Conservation (phyloP, 495 filamentous ascomycete species). For the Neurospora tetraspora region DNA sequence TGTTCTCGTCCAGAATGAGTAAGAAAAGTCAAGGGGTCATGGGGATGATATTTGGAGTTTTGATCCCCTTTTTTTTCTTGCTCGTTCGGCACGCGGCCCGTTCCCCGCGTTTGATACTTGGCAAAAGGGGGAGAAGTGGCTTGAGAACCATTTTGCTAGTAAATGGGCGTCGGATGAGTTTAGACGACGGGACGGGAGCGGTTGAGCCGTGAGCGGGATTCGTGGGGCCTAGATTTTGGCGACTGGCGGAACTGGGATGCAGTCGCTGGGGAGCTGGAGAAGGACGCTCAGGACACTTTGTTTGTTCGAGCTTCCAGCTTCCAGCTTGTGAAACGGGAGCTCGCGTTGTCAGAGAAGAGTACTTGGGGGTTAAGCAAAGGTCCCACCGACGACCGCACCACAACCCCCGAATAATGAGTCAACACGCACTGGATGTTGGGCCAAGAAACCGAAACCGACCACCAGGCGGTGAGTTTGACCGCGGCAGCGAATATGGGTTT, state of each 20-base stretch:
- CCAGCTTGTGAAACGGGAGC: not conserved
- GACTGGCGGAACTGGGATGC: not conserved
- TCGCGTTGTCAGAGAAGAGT: not conserved
- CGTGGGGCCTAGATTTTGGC: not conserved
- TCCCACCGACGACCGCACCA: no score
- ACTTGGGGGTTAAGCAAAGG: no score
- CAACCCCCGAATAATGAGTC: not conserved
- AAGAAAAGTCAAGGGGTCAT: not conserved
- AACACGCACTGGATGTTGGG: not conserved
- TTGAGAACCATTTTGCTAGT: not conserved
- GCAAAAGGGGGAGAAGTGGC: not conserved
- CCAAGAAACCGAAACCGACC: not conserved
- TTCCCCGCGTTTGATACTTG: constrained; percentile 1
- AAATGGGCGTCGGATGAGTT: not conserved
- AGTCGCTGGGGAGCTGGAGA: not conserved
- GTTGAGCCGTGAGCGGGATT: not conserved
- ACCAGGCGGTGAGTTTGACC: not conserved
- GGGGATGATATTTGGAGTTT: not conserved
- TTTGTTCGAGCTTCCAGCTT: not conserved
- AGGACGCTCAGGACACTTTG: not conserved
- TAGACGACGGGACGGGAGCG: not conserved
- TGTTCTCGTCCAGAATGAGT: not conserved
- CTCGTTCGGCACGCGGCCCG: constrained; percentile 4
- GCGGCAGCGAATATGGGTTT: not conserved
- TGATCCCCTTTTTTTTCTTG: not conserved